These are phyloP conservation scores for Akanthomyces dipterigenus DNA, from an alignment of 2,329 filamentous ascomycete species.

Conservation along the genomic window DNA sequence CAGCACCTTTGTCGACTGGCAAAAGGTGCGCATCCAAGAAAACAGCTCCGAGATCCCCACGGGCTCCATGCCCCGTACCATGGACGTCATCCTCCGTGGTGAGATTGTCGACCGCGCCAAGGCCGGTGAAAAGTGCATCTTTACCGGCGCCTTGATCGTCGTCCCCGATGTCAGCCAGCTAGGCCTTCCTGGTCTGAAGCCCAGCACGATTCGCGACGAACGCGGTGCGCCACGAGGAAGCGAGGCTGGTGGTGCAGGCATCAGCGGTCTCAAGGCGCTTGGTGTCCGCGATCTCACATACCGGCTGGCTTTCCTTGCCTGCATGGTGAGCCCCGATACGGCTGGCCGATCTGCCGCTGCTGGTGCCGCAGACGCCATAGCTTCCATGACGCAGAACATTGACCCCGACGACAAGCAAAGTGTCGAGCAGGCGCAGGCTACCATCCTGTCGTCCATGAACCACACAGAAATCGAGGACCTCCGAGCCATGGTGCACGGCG, in stretches of 20 bases:
- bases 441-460: constrained; percentile 80
- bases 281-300: constrained; percentile 95
- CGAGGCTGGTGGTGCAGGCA: constrained; percentile 76
- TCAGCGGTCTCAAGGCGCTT: constrained; percentile 82
- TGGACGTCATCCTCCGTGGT: constrained; percentile 92
- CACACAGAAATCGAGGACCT: constrained; percentile 85
- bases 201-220: constrained; percentile 79
- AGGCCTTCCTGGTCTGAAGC: constrained; percentile 75
- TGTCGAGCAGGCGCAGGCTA: constrained; percentile 81
- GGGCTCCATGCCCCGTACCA: constrained; percentile 95
- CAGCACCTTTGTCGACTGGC: constrained; percentile 98
- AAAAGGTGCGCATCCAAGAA: constrained; percentile 96
- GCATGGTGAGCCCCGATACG: constrained; percentile 89
- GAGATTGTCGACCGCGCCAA: constrained; percentile 98
- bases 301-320: constrained; percentile 90
- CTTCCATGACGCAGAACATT: constrained; percentile 60
- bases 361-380: constrained; percentile 70
- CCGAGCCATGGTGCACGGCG: constrained; percentile 86
- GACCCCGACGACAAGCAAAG: constrained; percentile 60
- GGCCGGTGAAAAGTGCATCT: constrained; percentile 96
- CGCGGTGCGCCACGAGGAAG: constrained; percentile 63
- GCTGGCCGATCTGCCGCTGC: constrained; percentile 64
- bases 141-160: constrained; percentile 92
- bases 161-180: constrained; percentile 96
- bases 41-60: constrained; percentile 98